Percentiles rank a stretch among this genome's conserved stretches.
Conservation (phyloP, 108 stramenopile genomes). For the Cafeteria roenbergensis region DNA sequence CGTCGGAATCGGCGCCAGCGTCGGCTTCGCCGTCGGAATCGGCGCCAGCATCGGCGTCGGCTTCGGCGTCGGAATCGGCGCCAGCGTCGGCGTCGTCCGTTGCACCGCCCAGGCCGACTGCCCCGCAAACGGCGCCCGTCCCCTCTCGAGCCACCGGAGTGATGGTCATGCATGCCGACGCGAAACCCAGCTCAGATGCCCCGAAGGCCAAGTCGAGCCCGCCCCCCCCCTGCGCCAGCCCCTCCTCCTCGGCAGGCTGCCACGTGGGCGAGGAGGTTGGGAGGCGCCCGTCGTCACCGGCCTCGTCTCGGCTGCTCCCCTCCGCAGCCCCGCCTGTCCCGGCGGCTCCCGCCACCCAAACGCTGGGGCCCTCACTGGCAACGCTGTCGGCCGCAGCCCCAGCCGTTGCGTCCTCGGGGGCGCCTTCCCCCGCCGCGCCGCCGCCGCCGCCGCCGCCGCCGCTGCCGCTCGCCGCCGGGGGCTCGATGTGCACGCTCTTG, state of each 20-base stretch:
- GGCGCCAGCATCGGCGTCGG: neutral
- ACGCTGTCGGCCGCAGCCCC: neutral
- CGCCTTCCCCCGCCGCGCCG: neutral
- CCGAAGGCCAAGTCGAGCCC: no score
- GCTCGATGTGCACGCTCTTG: conserved; percentile 16
- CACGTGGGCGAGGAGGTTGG: no score
- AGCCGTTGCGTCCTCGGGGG: neutral
- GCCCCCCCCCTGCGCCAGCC: no score
- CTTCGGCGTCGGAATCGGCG: neutral
- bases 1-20: neutral
- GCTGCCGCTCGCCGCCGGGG: neutral
- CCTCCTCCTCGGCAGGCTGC: no score
- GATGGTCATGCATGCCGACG: no score
- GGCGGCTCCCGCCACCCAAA: no score
- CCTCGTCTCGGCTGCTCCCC: no score
- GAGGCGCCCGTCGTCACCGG: no score
- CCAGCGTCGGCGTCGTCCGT: neutral
- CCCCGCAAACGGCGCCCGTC: neutral
- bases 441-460: neutral
- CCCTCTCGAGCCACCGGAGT: no score
- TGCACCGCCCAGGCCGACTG: conserved; percentile 1
- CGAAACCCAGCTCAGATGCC: no score
- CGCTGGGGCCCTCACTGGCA: neutral
- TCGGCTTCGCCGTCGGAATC: neutral
- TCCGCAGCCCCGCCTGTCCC: no score